These are phyloP conservation scores for Boletus reticuloceps DNA, from an alignment of 768 basidiomycete species.

Conservation along the genomic window DNA sequence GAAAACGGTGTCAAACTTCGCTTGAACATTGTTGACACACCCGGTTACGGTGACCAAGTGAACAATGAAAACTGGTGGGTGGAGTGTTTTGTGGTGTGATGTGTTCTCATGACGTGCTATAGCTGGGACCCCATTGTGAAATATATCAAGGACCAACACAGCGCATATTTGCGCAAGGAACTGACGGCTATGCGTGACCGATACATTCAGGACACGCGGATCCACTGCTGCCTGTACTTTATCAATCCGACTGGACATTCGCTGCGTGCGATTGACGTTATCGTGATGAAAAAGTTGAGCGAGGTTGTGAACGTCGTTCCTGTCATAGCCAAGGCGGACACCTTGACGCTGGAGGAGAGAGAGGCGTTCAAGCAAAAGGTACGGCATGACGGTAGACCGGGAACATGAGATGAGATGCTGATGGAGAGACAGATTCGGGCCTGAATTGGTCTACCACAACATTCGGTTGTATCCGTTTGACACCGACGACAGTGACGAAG, in stretches of 20 bases:
- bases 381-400: constrained; percentile 7
- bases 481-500: constrained; percentile 91
- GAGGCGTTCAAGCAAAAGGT: constrained; percentile 92
- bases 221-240: constrained; percentile 98
- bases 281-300: constrained; percentile 98
- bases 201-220: constrained; percentile 96
- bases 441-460: constrained; percentile 85
- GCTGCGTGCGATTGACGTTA: constrained; percentile 93
- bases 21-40: constrained; percentile 98
- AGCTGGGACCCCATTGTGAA: constrained; percentile 99
- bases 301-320: constrained; percentile 99
- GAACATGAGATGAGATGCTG: constrained; percentile 1
- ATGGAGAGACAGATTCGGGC: constrained; percentile 73
- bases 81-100: background rate
- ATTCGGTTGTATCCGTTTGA: constrained; percentile 97
- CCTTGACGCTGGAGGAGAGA: constrained; percentile 89
- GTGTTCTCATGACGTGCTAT: constrained; percentile 4
- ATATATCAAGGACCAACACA: constrained; percentile 99
- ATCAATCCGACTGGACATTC: constrained; percentile 99
- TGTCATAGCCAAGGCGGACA: constrained; percentile 98
- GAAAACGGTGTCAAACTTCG: constrained; percentile 95
- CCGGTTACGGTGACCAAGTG: constrained; percentile 97
- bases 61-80: constrained; percentile 97
- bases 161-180: constrained; percentile 97
- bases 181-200: constrained; percentile 98